A percentile compares a stretch with the other conserved stretches of the same genome.
These are phyloP conservation scores for Prosopis cineraria DNA, from an alignment of 306 rosid genomes.

Conservation along the genomic window DNA sequence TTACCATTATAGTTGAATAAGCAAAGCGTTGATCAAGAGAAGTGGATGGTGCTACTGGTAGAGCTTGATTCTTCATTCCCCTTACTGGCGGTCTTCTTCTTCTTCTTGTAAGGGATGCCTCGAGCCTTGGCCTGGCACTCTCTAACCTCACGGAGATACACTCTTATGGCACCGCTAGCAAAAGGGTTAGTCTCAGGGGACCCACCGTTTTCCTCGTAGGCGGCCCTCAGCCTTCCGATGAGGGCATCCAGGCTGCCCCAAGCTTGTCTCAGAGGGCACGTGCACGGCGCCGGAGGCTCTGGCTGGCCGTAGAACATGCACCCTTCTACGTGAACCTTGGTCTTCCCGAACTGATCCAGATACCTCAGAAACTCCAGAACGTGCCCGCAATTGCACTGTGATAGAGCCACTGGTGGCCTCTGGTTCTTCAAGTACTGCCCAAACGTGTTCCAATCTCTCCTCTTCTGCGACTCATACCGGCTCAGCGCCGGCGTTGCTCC, in stretches of 20 bases:
- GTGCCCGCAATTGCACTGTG: conserved; percentile 81
- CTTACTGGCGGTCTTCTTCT: conserved; percentile 65
- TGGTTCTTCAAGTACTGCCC: conserved; percentile 90
- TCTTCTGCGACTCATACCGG: conserved; percentile 91
- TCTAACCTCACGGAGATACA: conserved; percentile 83
- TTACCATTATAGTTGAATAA: conserved; percentile 44
- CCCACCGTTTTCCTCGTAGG: conserved; percentile 95
- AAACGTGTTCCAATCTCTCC: conserved; percentile 98
- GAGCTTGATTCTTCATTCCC: conserved; percentile 56
- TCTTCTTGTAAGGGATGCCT: conserved; percentile 96
- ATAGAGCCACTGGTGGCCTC: conserved; percentile 76
- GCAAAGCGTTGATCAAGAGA: conserved; percentile 9
- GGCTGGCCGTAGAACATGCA: conserved; percentile 95
- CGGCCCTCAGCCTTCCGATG: conserved; percentile 91
- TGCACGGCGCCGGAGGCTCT: conserved; percentile 92
- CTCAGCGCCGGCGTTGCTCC: conserved; percentile 50
- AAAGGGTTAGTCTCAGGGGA: conserved; percentile 77
- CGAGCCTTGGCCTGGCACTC: conserved; percentile 95
- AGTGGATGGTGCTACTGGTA: conserved; percentile 40
- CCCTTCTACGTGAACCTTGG: conserved; percentile 88
- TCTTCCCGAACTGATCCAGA: conserved; percentile 93
- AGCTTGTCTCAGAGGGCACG: conserved; percentile 89
- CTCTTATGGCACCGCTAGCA: conserved; percentile 77
- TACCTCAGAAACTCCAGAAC: conserved; percentile 86
- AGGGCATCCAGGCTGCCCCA: conserved; percentile 99